A percentile compares a stretch with the other conserved stretches of the same genome.
These are phyloP conservation scores for Aureobasidium uvarum DNA, from an alignment of 2,329 filamentous ascomycete genomes.

Conservation along the genomic window DNA sequence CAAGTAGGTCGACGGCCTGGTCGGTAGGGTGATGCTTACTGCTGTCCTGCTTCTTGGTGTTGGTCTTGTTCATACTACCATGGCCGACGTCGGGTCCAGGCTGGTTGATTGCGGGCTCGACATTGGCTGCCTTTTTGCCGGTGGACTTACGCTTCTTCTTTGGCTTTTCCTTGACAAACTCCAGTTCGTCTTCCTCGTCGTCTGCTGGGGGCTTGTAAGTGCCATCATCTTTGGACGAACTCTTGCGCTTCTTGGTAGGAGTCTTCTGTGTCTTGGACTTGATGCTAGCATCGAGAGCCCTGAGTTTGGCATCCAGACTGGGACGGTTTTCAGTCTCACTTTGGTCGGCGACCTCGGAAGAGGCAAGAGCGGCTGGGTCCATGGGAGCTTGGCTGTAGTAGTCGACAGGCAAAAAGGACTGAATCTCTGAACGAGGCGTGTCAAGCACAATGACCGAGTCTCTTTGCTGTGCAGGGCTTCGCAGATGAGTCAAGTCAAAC, in stretches of 20 bases:
- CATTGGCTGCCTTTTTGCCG: constrained; percentile 21
- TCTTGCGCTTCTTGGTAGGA: constrained; percentile 43
- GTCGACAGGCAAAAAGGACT: constrained; percentile 1
- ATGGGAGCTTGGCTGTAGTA: constrained; percentile 10
- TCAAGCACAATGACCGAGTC: constrained; percentile 20
- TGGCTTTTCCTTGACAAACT: constrained; percentile 26
- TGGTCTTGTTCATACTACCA: constrained; percentile 30
- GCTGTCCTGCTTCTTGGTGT: constrained; percentile 14
- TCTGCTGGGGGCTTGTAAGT: constrained; percentile 34
- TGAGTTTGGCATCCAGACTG: constrained; percentile 36
- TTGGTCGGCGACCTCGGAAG: constrained; percentile 12
- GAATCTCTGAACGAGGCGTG: constrained; percentile 6
- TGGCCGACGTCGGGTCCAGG: constrained; percentile 34
- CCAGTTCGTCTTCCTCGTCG: constrained; percentile 25
- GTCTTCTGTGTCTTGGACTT: constrained; percentile 27
- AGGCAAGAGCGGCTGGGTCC: constrained; percentile 14
- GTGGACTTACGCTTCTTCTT: constrained; percentile 32
- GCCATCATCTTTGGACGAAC: constrained; percentile 34
- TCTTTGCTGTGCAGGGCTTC: constrained; percentile 3
- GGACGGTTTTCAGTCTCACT: constrained; percentile 25
- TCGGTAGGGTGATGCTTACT: constrained; percentile 3
- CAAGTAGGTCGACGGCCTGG: not conserved
- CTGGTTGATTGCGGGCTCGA: constrained; percentile 26
- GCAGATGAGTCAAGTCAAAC: constrained; percentile 14
- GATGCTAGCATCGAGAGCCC: constrained; percentile 33